phyloP scores from a whole-genome alignment of 306 rosid species.

The Nissolia schottii region DNA sequence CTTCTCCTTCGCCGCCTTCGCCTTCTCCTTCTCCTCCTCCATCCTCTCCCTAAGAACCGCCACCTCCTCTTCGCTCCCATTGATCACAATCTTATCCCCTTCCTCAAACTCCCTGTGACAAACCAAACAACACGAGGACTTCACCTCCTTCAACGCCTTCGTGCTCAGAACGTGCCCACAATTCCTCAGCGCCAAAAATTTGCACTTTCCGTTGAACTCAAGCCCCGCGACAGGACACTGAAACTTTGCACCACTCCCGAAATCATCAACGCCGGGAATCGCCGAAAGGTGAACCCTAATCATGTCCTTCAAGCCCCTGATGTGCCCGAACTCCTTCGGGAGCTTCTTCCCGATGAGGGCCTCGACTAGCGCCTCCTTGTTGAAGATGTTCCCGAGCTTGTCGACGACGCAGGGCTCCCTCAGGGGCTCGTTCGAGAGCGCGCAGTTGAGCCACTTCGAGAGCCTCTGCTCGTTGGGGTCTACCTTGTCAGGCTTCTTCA shows the following conservation, averaged over 20 bases:
- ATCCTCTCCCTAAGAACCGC: constrained; percentile 64
- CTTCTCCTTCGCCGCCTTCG: constrained; percentile 47
- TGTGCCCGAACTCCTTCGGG: constrained; percentile 82
- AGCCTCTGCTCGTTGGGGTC: constrained; percentile 88
- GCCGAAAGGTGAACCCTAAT: constrained; percentile 40
- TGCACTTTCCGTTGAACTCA: constrained; percentile 82
- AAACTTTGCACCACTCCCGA: constrained; percentile 35
- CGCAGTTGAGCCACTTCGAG: constrained; percentile 80
- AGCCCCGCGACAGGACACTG: constrained; percentile 84
- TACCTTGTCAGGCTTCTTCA: constrained; percentile 83
- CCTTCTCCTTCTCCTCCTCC: constrained; percentile 77
- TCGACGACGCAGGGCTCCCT: constrained; percentile 87
- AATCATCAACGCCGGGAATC: constrained; percentile 42
- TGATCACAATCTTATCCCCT: constrained; percentile 67
- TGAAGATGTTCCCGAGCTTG: constrained; percentile 74
- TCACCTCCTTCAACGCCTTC: constrained; percentile 84
- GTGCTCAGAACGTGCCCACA: constrained; percentile 96
- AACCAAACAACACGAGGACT: constrained; percentile 62
- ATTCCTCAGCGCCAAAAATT: constrained; percentile 60
- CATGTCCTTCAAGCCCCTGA: constrained; percentile 92
- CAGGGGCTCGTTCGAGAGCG: constrained; percentile 76
- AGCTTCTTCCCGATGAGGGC: constrained; percentile 79
- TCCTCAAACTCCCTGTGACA: constrained; percentile 59
- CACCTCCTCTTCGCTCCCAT: constrained; percentile 90
- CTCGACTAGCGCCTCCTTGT: constrained; percentile 76